phyloP scores from a whole-genome alignment of 1,284 basidiomycete species.

The Cutaneotrichosporon arboriforme region DNA sequence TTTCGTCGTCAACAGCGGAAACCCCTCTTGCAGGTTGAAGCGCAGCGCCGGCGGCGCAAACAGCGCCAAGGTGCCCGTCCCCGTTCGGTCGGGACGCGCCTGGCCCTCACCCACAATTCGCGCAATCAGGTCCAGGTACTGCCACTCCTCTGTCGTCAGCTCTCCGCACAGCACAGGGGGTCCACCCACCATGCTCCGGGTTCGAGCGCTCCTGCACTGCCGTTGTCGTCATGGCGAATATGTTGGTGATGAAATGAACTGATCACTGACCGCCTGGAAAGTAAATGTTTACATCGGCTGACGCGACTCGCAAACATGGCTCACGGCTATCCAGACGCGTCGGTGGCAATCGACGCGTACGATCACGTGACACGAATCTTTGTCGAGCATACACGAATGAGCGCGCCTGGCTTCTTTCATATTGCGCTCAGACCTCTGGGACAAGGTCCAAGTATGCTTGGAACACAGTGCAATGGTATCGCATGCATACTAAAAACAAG shows the following conservation, averaged over 20 bases:
- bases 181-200: background rate
- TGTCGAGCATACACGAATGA: too few species aligned
- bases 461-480: background rate
- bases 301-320: background rate
- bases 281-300: background rate
- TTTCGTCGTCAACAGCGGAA: slow-evolving; percentile 93
- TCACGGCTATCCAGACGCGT: background rate
- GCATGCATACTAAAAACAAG: background rate
- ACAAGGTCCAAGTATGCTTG: background rate
- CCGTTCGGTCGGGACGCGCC: slow-evolving; percentile 76
- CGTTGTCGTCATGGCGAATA: background rate
- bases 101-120: slow-evolving; percentile 70
- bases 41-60: slow-evolving; percentile 84
- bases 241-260: background rate
- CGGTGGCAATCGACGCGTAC: background rate
- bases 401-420: too few species aligned
- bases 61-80: slow-evolving; percentile 81
- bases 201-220: background rate
- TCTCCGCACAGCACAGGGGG: background rate
- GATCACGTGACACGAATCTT: background rate
- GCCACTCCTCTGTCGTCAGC: slow-evolving; percentile 61
- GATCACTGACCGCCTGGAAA: too few species aligned
- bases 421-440: too few species aligned
- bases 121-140: slow-evolving; percentile 76
- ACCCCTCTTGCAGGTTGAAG: slow-evolving; percentile 68